Conservation (phyloP, 2,329 filamentous ascomycete species). For the Aspergillus clavatus region DNA sequence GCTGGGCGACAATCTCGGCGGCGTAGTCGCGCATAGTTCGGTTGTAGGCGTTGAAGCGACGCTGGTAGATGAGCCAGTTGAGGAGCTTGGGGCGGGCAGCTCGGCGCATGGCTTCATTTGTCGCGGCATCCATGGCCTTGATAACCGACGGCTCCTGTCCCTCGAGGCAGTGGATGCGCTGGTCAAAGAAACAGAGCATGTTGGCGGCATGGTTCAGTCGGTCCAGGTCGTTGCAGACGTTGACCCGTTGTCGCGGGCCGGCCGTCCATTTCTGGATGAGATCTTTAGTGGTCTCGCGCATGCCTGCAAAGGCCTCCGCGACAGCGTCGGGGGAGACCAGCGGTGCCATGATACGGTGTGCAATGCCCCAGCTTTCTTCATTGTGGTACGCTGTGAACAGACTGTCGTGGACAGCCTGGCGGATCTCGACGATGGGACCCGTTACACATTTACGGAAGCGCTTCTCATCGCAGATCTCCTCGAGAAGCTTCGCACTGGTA, state of each 20-base stretch:
- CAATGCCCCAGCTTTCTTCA: slow-evolving; percentile 59
- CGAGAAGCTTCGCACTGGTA: slow-evolving; percentile 52
- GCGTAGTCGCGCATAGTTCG: slow-evolving; percentile 53
- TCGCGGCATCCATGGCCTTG: slow-evolving; percentile 52
- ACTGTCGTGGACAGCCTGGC: slow-evolving; percentile 59
- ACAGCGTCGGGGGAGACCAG: slow-evolving; percentile 42
- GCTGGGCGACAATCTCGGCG: slow-evolving; percentile 53
- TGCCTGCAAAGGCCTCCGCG: slow-evolving; percentile 42
- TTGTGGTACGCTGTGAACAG: slow-evolving; percentile 56
- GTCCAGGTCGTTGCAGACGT: slow-evolving; percentile 49
- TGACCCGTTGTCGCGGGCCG: slow-evolving; percentile 37
- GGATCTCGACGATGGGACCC: slow-evolving; percentile 50
- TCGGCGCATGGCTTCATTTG: slow-evolving; percentile 53
- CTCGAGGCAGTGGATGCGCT: slow-evolving; percentile 45
- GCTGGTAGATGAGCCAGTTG: slow-evolving; percentile 50
- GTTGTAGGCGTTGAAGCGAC: slow-evolving; percentile 53
- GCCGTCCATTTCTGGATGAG: slow-evolving; percentile 50
- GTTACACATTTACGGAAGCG: slow-evolving; percentile 55
- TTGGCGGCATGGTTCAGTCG: slow-evolving; percentile 51
- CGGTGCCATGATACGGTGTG: slow-evolving; percentile 49
- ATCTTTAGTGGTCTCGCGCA: slow-evolving; percentile 48
- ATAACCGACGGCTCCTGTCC: slow-evolving; percentile 49
- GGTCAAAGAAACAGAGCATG: slow-evolving; percentile 49
- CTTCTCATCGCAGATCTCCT: slow-evolving; percentile 63
- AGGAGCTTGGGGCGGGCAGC: slow-evolving; percentile 49